These are phyloP conservation scores for Neoboletus brunneissimus DNA, from an alignment of 768 basidiomycete species.

Conservation along the genomic window DNA sequence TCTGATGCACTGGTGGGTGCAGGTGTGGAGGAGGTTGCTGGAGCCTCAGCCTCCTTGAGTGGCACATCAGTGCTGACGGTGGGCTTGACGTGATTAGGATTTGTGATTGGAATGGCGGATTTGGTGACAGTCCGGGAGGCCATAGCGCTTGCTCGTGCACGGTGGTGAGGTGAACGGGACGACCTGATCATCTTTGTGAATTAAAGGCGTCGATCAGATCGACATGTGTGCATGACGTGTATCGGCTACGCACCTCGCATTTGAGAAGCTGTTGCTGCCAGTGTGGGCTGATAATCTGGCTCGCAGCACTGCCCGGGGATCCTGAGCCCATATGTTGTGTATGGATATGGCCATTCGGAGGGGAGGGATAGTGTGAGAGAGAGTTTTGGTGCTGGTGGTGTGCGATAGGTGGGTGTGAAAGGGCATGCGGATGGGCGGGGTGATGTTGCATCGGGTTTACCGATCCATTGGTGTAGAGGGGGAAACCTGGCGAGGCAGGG, in stretches of 20 bases:
- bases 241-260: slow-evolving; percentile 71
- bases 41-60: slow-evolving; percentile 30
- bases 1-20: slow-evolving; percentile 33
- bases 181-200: slow-evolving; percentile 71
- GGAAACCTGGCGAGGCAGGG: slow-evolving; percentile 71
- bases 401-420: slow-evolving; percentile 48
- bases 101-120: slow-evolving; percentile 86
- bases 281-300: slow-evolving; percentile 72
- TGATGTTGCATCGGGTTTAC: slow-evolving; percentile 62
- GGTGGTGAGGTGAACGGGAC: slow-evolving; percentile 86
- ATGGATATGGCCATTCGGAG: slow-evolving; percentile 66
- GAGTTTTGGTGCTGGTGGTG: slow-evolving; percentile 83
- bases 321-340: slow-evolving; percentile 57
- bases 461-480: slow-evolving; percentile 70
- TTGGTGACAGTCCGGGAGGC: slow-evolving; percentile 84
- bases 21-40: slow-evolving; percentile 30
- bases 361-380: slow-evolving; percentile 73
- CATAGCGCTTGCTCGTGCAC: slow-evolving; percentile 93
- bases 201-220: slow-evolving; percentile 20
- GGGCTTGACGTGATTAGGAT: slow-evolving; percentile 73
- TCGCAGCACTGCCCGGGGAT: slow-evolving; percentile 52
- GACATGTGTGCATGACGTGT: slow-evolving; percentile 15
- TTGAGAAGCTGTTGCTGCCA: slow-evolving; percentile 95
- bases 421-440: slow-evolving; percentile 51
- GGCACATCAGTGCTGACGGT: slow-evolving; percentile 25